phyloP scores from a whole-genome alignment of 73 alveolate genomes.

The Tetrahymena thermophila region DNA sequence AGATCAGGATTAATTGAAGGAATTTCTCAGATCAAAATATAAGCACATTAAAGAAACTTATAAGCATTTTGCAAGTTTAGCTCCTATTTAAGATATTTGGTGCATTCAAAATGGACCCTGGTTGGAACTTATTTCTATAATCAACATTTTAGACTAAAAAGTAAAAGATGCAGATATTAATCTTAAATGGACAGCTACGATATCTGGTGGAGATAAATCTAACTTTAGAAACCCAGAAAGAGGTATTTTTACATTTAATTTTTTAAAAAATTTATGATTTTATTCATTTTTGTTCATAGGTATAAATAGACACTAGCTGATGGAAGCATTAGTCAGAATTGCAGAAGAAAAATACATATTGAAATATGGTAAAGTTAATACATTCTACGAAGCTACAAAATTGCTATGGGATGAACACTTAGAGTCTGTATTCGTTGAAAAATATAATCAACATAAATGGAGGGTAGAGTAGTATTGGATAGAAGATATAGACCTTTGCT shows the following conservation, averaged over 20 bases:
- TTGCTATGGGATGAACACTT: background rate
- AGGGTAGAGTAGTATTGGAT: slow-evolving; percentile 51
- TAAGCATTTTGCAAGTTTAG: slow-evolving; percentile 13
- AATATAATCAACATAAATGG: slow-evolving; percentile 48
- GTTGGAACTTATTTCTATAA: slow-evolving; percentile 14
- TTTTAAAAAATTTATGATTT: background rate
- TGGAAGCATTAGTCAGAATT: slow-evolving; percentile 58
- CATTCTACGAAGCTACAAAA: background rate
- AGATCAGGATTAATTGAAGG: slow-evolving; percentile 27
- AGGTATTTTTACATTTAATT: background rate
- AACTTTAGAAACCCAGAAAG: slow-evolving; percentile 40
- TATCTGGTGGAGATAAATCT: slow-evolving; percentile 22
- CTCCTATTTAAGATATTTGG: slow-evolving; percentile 40
- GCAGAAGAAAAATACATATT: slow-evolving; percentile 49
- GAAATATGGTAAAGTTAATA: slow-evolving; percentile 2
- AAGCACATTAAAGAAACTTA: slow-evolving; percentile 28
- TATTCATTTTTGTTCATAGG: background rate
- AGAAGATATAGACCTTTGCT: slow-evolving; percentile 58
- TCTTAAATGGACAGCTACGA: slow-evolving; percentile 27
- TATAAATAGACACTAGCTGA: slow-evolving; percentile 43
- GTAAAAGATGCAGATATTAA: slow-evolving; percentile 37
- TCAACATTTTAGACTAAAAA: slow-evolving; percentile 13
- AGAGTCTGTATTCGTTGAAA: background rate
- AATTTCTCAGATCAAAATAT: slow-evolving; percentile 11
- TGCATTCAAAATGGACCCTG: slow-evolving; percentile 27